Conservation (phyloP, 192 early-diverging fungal genomes). For the Podila verticillata region DNA sequence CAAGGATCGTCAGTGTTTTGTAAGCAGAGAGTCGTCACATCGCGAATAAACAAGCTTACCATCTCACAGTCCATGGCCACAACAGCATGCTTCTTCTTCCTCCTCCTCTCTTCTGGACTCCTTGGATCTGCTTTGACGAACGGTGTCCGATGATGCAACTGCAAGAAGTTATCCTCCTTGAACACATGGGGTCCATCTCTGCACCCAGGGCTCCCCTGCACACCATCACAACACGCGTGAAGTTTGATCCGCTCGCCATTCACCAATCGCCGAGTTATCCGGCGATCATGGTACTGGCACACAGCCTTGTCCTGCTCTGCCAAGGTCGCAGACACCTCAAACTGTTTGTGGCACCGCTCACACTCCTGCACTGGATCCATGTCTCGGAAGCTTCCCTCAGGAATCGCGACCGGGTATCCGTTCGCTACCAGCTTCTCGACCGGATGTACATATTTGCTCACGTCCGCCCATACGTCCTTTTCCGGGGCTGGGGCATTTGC, state of each 20-base stretch:
- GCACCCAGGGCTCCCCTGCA: conserved; percentile 59
- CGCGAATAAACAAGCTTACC: conserved; percentile 60
- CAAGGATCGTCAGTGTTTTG: neutral
- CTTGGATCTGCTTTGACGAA: conserved; percentile 49
- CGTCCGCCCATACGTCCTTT: conserved; percentile 13
- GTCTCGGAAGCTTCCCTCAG: neutral
- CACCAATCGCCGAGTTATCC: neutral
- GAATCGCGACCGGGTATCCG: conserved; percentile 54
- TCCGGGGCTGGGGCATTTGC: neutral
- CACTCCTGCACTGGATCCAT: conserved; percentile 38
- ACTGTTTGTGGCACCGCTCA: conserved; percentile 60
- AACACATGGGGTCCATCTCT: conserved; percentile 71
- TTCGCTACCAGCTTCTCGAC: conserved; percentile 37
- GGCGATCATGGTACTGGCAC: conserved; percentile 61
- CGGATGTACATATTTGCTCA: conserved; percentile 26
- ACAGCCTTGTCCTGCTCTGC: conserved; percentile 41
- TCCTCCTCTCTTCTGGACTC: neutral
- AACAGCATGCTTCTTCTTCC: conserved; percentile 17
- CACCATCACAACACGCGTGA: conserved; percentile 60
- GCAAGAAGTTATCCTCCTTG: conserved; percentile 59
- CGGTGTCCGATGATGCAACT: conserved; percentile 55
- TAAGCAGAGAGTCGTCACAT: neutral
- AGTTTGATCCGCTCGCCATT: conserved; percentile 52
- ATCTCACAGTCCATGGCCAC: conserved; percentile 81
- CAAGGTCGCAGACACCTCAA: conserved; percentile 53